A percentile compares a stretch with the other conserved stretches of the same genome.
phyloP scores from a whole-genome alignment of 805 yeast species.

The Ogataea pini region DNA sequence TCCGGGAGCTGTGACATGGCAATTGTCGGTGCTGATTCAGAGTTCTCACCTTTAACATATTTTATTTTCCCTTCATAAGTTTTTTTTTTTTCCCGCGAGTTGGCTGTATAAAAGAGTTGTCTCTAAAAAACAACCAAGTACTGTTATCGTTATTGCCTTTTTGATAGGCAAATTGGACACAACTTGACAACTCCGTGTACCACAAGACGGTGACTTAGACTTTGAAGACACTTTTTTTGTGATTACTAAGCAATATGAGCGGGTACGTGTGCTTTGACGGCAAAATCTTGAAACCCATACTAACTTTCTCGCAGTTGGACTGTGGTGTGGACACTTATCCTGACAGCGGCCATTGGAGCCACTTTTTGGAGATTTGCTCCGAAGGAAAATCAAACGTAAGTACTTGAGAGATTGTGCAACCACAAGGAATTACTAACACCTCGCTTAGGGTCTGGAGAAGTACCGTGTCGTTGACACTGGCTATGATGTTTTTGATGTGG shows the following conservation, averaged over 20 bases:
- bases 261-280: constrained; percentile 39
- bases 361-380: constrained; percentile 87
- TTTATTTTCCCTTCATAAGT: not conserved
- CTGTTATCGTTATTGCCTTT: not conserved
- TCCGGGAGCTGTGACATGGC: constrained; percentile 35
- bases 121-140: not conserved
- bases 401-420: constrained; percentile 14
- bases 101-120: constrained; percentile 4
- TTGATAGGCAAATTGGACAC: not conserved
- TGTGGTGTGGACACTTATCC: constrained; percentile 62
- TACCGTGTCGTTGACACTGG: constrained; percentile 67
- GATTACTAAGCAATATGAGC: constrained; percentile 38
- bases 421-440: constrained; percentile 4
- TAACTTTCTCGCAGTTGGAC: constrained; percentile 51
- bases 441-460: constrained; percentile 63
- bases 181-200: not conserved
- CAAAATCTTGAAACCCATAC: not conserved
- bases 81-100: constrained; percentile 2
- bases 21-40: no score
- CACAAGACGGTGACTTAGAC: not conserved
- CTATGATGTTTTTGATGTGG: constrained; percentile 61
- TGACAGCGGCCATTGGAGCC: constrained; percentile 59
- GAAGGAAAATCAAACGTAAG: constrained; percentile 70
- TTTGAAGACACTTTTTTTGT: not conserved
- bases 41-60: not conserved